Percentiles rank a stretch among this genome's conserved stretches.
phyloP scores from a whole-genome alignment of 192 early-diverging fungal species.

The Coemansia sp. region DNA sequence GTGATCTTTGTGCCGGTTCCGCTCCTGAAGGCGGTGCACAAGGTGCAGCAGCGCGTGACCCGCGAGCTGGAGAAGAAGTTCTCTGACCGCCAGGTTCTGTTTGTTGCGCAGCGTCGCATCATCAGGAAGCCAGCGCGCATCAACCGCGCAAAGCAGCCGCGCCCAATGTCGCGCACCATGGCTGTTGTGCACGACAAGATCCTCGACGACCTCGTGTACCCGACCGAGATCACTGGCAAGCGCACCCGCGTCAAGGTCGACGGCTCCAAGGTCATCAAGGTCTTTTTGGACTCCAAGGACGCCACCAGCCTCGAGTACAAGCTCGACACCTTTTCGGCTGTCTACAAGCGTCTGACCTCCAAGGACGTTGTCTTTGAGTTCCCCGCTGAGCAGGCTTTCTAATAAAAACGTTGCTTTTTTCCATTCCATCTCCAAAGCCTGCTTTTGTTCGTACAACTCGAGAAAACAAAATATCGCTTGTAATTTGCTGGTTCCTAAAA shows the following conservation, averaged over 20 bases:
- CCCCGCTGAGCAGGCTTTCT: conserved; percentile 61
- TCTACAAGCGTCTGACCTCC: conserved; percentile 94
- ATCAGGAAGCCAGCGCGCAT: conserved; percentile 89
- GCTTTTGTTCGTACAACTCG: neutral
- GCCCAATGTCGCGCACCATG: conserved; percentile 95
- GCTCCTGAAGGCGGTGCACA: conserved; percentile 90
- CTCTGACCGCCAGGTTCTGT: conserved; percentile 97
- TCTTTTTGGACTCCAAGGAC: conserved; percentile 98
- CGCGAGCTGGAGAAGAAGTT: conserved; percentile 99
- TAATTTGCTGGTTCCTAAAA: no score
- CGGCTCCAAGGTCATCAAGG: conserved; percentile 92
- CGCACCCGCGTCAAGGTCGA: conserved; percentile 95
- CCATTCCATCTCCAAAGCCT: neutral
- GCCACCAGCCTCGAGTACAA: conserved; percentile 97
- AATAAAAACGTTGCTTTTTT: conserved; percentile 10
- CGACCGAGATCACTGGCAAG: conserved; percentile 99
- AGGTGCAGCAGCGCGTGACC: conserved; percentile 92
- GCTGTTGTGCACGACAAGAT: conserved; percentile 95
- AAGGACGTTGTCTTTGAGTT: conserved; percentile 99
- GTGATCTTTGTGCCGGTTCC: conserved; percentile 98
- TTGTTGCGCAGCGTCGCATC: conserved; percentile 93
- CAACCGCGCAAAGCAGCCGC: conserved; percentile 85
- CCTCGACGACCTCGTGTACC: conserved; percentile 97
- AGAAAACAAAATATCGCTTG: no score
- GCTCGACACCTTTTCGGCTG: conserved; percentile 94